Conservation (phyloP, 176 grass and related monocot species). For the Neostapfia colusana region DNA sequence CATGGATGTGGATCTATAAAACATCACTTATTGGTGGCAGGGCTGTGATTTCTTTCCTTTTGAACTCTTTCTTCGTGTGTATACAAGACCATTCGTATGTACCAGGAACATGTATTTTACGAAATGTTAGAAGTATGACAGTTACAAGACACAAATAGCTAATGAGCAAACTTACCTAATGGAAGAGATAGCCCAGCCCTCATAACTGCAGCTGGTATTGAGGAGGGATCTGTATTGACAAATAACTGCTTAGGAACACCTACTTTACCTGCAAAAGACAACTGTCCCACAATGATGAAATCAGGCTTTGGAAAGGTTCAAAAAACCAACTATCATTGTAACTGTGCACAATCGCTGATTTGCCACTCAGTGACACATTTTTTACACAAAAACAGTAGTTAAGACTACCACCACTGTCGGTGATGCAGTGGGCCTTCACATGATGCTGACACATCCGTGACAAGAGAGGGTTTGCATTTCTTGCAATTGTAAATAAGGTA, state of each 20-base stretch:
- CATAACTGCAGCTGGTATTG: constrained; percentile 75
- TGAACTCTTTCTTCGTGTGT: background rate
- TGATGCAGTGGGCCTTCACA: no score
- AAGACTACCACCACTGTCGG: no score
- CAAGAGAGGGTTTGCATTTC: background rate
- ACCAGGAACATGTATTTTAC: background rate
- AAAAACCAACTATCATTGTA: constrained; percentile 26
- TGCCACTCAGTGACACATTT: background rate
- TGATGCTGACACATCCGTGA: background rate
- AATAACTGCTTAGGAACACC: constrained; percentile 84
- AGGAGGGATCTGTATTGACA: constrained; percentile 71
- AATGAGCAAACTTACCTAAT: constrained; percentile 53
- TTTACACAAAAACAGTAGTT: background rate
- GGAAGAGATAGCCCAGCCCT: constrained; percentile 83
- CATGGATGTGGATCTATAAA: background rate
- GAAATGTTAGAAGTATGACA: constrained; percentile 1
- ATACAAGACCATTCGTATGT: background rate
- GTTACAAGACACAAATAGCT: constrained; percentile 5
- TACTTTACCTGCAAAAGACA: constrained; percentile 78
- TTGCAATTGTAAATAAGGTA: no score
- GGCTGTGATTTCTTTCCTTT: background rate
- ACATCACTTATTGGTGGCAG: background rate
- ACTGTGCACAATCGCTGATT: background rate
- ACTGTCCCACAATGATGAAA: constrained; percentile 54
- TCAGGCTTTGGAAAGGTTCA: constrained; percentile 40